These are phyloP conservation scores for Trichoderma afroharzianum DNA, from an alignment of 2,329 filamentous ascomycete genomes.

Conservation along the genomic window DNA sequence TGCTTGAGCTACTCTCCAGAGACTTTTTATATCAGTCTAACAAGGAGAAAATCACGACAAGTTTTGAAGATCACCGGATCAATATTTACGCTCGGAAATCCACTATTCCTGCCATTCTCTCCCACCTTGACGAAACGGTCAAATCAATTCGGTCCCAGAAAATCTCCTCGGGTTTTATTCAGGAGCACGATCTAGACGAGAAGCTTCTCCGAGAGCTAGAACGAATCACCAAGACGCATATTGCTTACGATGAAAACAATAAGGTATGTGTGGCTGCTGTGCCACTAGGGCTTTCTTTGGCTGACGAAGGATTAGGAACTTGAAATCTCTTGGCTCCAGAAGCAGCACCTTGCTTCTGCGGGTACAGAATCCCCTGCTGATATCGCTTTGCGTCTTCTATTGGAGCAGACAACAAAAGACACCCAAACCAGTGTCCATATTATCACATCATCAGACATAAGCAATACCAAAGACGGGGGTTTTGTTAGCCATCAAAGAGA, in stretches of 20 bases:
- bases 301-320: slow-evolving; percentile 24
- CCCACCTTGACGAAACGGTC: slow-evolving; percentile 33
- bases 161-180: slow-evolving; percentile 26
- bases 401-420: slow-evolving; percentile 24
- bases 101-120: slow-evolving; percentile 32
- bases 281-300: no score
- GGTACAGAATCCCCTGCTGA: slow-evolving; percentile 40
- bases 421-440: slow-evolving; percentile 21
- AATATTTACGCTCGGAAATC: slow-evolving; percentile 31
- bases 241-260: slow-evolving; percentile 22
- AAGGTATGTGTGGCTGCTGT: no score
- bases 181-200: slow-evolving; percentile 19
- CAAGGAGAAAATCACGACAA: slow-evolving; percentile 30
- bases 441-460: slow-evolving; percentile 17
- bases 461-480: slow-evolving; percentile 4
- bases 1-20: slow-evolving; percentile 21
- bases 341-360: slow-evolving; percentile 17
- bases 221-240: slow-evolving; percentile 32
- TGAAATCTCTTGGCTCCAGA: slow-evolving; percentile 43
- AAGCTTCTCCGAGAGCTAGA: slow-evolving; percentile 30
- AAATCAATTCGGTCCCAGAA: slow-evolving; percentile 26
- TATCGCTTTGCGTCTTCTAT: slow-evolving; percentile 44
- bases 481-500: slow-evolving; percentile 30
- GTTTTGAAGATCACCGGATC: slow-evolving; percentile 24
- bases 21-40: slow-evolving; percentile 32